Evolutionary conservation across 192 early-diverging fungal genomes (phyloP), one percentile per base, ranked within the genome.

Genomic region (Backusella mclennaniae): DNA sequence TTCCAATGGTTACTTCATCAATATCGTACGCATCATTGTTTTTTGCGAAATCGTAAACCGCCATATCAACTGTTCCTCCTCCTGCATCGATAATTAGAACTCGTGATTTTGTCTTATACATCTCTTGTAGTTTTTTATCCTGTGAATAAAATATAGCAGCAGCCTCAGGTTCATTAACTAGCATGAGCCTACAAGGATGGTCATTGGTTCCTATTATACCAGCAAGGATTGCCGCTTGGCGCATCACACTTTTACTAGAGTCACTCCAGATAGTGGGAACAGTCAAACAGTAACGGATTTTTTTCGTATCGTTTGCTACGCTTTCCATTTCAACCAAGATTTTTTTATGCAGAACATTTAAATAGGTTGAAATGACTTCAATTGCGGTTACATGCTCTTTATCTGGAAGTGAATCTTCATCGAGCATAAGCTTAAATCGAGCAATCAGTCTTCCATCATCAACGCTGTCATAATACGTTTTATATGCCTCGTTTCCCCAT

Each of bases 241-340:
- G 83, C 79, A 83, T 88, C 14, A 81, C 77, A 0, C 84, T 82
- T 52, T 88, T 88, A 23, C 84, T 85, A 33, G 77, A 80, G 72
- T 88, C 87, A 26, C 80, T 83, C 87, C 87, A 88, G 83, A 88
- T 88, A 29, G 87, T 85, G 4, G 87, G 87, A 1, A 88, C 82
- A 23, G 87, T 86, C 8, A 88, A 81, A 74, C 87, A 88, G 56
- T 77, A 72, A 4, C 80, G 73, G 67, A 82, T 80, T 17, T 82
- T 77, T 59, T 76, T 67, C 56, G 38, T 39, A 3, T 79, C 19
- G 7, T 69, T 7, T 36, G n/a, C 19, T 7, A 66, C 4, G 9
- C 6, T 19, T 26, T 26, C 6, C 52, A 74, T 41, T 23, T 15
- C 59, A 6, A 4, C 17, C 21, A 66, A 29, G 21, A 74, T 66